Base-by-base conservation (phyloP, 1,284 basidiomycete species). In the Puccinia novopanici region DNA sequence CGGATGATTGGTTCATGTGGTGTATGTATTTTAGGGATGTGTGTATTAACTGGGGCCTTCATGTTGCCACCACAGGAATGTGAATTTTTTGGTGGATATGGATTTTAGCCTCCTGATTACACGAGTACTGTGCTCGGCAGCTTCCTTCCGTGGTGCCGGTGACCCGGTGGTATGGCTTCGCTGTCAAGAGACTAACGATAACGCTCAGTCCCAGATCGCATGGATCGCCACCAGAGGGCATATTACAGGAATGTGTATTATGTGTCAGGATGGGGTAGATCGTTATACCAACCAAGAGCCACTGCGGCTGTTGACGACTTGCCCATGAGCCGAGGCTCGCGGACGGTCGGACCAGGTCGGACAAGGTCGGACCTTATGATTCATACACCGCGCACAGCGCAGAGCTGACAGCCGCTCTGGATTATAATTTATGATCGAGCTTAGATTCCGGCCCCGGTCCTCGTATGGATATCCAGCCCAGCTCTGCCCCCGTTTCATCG, bases 361-460 rank as follows among this genome's bases (percentile, higher is more conserved):
- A 37, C 9, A n/a, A n/a, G n/a, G n/a, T n/a, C n/a, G n/a, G n/a
- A n/a, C n/a, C n/a, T 27, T 19, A 17, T 37, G 19, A 22, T n/a
- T 19, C 24, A 10, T 63, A 2, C 34, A 34, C 34, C 34, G 34
- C 34, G 34, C 34, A 34, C 34, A 34, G 34, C 34, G 1, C 34
- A 34, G 34, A 63, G 34, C 37, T 40, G 61, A 63, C 61, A 34
- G 19, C 30, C 61, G 19, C 34, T 40, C 17, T 42, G 9, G 37
- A 37, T 8, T 40, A 12, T 40, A 34, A 63, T 13, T 37, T 12
- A 61, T 57, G 27, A 19, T 27, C 59, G 22, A 8, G 17, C n/a
- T 13, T 2, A 61, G 34, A 61, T 61, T 30, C 59, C 59, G 59
- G 61, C 61, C 61, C 37, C 61, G 61, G 61, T 63, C 61, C 61